phyloP scores from a whole-genome alignment of 306 rosid genomes.

The Benincasa hispida region DNA sequence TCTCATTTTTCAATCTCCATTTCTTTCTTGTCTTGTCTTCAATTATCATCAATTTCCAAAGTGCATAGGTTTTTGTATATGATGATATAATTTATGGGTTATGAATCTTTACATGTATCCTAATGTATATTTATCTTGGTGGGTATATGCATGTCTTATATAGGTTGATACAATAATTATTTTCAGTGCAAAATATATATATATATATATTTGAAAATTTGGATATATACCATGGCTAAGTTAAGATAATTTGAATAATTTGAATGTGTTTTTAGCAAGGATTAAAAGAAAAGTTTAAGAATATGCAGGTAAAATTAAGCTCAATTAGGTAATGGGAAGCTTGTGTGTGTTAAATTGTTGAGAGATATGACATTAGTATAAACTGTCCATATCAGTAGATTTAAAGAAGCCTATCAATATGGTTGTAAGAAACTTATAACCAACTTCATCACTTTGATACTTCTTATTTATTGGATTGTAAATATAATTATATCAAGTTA shows the following conservation, averaged over 20 bases:
- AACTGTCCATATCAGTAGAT: constrained; percentile 7
- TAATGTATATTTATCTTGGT: background rate
- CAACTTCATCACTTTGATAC: background rate
- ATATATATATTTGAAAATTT: no score
- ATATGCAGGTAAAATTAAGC: background rate
- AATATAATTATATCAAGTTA: background rate
- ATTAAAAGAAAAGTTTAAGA: background rate
- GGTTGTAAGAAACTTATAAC: constrained; percentile 14
- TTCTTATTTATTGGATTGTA: background rate
- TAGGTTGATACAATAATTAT: background rate
- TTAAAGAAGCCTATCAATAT: background rate
- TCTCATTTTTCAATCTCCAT: background rate
- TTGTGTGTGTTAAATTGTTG: background rate
- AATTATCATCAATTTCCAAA: no score
- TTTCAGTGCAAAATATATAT: no score
- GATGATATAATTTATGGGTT: background rate
- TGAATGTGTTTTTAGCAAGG: background rate
- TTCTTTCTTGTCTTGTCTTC: background rate
- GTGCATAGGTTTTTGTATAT: background rate
- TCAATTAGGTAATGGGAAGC: background rate
- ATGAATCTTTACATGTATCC: no score
- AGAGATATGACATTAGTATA: constrained; percentile 1
- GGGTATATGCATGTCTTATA: background rate
- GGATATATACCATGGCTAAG: background rate
- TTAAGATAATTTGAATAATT: background rate